Evolutionary conservation across 441 rosid genomes (phyloP).

Genomic region (Melastoma candidum): DNA sequence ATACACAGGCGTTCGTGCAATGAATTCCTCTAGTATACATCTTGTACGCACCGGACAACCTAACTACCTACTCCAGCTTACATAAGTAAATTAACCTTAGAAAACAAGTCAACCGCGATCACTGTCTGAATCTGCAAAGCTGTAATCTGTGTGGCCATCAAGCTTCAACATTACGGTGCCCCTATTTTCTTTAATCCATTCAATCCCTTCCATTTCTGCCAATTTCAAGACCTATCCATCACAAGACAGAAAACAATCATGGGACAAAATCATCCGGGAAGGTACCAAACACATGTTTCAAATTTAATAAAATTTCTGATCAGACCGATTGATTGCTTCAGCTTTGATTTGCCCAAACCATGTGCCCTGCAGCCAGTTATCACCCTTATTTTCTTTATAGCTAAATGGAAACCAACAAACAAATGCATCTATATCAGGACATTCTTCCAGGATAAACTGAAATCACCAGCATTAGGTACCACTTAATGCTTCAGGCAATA

Average conservation of each 20-base stretch:
- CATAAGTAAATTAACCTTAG: too few species aligned
- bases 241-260: conserved; percentile 1
- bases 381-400: conserved; percentile 71
- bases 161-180: conserved; percentile 64
- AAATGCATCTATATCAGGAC: neutral
- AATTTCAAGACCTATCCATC: conserved; percentile 50
- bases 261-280: too few species aligned
- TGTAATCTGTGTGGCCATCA: conserved; percentile 47
- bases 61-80: too few species aligned
- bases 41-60: too few species aligned
- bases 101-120: conserved; percentile 32
- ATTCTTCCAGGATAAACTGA: conserved; percentile 6
- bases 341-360: conserved; percentile 73
- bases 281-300: too few species aligned
- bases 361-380: conserved; percentile 86
- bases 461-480: neutral
- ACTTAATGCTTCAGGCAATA: too few species aligned
- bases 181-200: conserved; percentile 62
- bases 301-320: too few species aligned
- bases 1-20: too few species aligned
- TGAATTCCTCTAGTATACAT: too few species aligned
- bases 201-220: conserved; percentile 47
- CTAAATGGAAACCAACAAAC: conserved; percentile 27
- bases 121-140: conserved; percentile 56
- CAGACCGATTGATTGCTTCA: conserved; percentile 81